phyloP scores from a whole-genome alignment of 2,329 filamentous ascomycete genomes.

The Scytalidium sp. region DNA sequence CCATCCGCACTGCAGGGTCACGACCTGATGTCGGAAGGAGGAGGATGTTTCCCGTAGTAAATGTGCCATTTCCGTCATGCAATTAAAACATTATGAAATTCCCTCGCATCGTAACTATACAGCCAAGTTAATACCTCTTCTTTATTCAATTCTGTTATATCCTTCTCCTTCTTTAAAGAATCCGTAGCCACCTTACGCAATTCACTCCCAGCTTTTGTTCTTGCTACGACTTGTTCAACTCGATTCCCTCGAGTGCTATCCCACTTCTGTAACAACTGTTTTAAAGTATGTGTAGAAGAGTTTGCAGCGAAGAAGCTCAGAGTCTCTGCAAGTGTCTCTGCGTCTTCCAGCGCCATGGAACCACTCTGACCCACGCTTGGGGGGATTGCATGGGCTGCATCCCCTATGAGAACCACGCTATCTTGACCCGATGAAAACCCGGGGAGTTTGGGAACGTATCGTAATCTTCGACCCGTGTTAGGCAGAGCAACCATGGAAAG shows the following conservation, averaged over 20 bases:
- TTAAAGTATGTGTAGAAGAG: background rate
- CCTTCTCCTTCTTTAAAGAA: background rate
- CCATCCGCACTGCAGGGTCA: too few relatives aligned
- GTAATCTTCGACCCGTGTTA: background rate
- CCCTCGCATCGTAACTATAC: background rate
- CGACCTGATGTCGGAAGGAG: too few relatives aligned
- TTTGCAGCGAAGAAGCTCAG: background rate
- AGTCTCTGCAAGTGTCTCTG: background rate
- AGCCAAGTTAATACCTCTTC: background rate
- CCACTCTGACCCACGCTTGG: conserved; percentile 34
- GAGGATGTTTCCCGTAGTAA: too few relatives aligned
- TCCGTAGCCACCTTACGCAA: background rate
- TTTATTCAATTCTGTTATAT: background rate
- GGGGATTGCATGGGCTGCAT: conserved; percentile 44
- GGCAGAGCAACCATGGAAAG: background rate
- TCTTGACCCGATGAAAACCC: conserved; percentile 3
- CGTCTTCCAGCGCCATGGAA: conserved; percentile 45
- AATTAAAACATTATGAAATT: background rate
- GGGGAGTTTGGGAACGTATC: background rate
- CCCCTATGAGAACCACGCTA: conserved; percentile 40
- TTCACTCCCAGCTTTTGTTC: background rate
- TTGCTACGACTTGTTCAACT: background rate
- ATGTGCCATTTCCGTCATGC: too few relatives aligned
- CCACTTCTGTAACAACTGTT: background rate
- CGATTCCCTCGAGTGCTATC: background rate